Base-by-base conservation (phyloP, 495 filamentous ascomycete genomes). In the Chaetomium tenue region DNA sequence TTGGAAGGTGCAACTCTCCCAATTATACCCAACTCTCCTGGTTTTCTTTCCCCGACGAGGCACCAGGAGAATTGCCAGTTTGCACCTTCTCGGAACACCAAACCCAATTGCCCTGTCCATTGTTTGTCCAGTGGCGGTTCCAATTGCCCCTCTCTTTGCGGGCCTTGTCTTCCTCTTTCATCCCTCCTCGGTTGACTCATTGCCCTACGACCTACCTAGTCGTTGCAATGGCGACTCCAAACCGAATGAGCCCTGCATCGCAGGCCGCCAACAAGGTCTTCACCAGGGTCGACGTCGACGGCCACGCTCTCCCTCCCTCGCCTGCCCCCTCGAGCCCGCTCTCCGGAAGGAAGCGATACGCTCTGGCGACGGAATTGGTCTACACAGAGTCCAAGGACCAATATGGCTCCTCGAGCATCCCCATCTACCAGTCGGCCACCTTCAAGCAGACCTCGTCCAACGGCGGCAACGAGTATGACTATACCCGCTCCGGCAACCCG, bases 381-480 rank as follows among this genome's bases (percentile, higher is more conserved):
- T 97, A 92, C 74, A 98, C 93, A 46, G 94, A 98, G 65, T 83
- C 90, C 74, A 91, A 85, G 75, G 94, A 98, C 76, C 94, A 98
- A 78, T 96, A 97, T 79, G 92, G 93, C 75, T 85, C 94, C 51
- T 94, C 90, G 69, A 96, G 91, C 72, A 89, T 94, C 69, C 94
- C 94, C 48, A 97, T 98, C 72, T 98, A 98, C 76, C 94, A 96
- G 87, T 93, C 90, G 58, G 94, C 94, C 51, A 98, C 94, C 44
- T 98, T 98, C 82, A 98, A 98, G 77, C 94, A 97, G 79, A 85
- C 86, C 59, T 92, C 92, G 60, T 77, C 83, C 62, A 85, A 82
- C 65, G 86, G 84, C 61, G 90, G 89, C 53, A 89, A 86, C 60
- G 93, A 97, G 76, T 98, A 98, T 79, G 94, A 98, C 82, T 98